Percentiles rank a stretch among this genome's conserved stretches.
Evolutionary conservation across 140 eudicot species (phyloP).

Genomic region (Erigeron philadelphicus): DNA sequence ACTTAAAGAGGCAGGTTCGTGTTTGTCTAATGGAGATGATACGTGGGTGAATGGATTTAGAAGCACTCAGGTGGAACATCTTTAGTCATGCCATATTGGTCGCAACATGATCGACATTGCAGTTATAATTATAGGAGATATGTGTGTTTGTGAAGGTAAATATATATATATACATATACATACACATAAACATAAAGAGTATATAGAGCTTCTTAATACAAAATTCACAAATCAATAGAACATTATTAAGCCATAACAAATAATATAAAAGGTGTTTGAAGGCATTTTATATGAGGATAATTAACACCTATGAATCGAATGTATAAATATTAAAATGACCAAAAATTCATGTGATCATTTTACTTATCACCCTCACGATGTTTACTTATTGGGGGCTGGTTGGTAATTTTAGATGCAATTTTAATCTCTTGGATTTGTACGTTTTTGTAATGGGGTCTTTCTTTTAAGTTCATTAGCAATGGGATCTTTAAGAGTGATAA

Average conservation of each 20-base stretch:
- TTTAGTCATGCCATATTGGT: conserved; percentile 15
- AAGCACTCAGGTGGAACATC: conserved; percentile 22
- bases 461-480: too few species aligned
- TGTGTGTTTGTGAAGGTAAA: background rate
- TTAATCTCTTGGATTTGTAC: too few species aligned
- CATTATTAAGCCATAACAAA: background rate
- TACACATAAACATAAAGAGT: background rate
- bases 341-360: too few species aligned
- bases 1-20: conserved; percentile 36
- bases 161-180: background rate
- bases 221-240: background rate
- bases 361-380: too few species aligned
- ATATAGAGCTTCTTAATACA: background rate
- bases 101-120: conserved; percentile 10
- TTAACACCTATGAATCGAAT: background rate
- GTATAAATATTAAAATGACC: background rate
- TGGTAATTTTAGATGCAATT: too few species aligned
- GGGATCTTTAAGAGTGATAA: too few species aligned
- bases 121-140: conserved; percentile 22
- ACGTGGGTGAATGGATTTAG: conserved; percentile 19
- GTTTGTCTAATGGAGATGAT: conserved; percentile 26
- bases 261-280: background rate
- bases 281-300: background rate
- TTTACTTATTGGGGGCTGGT: too few species aligned
- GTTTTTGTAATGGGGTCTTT: too few species aligned